phyloP scores from a whole-genome alignment of 163 green algal species.

The Scenedesmus sp. region DNA sequence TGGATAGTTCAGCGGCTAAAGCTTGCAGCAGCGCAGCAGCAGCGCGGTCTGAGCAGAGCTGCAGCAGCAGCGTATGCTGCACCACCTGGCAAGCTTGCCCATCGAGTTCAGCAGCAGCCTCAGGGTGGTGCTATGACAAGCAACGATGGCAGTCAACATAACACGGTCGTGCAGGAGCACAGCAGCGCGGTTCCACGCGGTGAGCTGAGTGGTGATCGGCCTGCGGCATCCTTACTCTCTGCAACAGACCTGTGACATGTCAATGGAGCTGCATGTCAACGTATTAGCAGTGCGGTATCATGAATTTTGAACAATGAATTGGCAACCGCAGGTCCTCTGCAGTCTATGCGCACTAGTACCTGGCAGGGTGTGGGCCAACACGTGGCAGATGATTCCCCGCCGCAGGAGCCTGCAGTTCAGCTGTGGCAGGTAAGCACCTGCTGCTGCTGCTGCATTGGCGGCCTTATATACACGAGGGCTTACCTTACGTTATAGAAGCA shows the following conservation, averaged over 20 bases:
- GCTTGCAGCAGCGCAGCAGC: constrained; percentile 15
- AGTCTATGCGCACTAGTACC: background rate
- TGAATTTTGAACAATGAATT: background rate
- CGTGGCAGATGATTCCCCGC: background rate
- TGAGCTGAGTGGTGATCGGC: background rate
- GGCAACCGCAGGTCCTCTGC: background rate
- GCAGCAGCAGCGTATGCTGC: background rate
- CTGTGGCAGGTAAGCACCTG: background rate
- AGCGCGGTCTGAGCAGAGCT: background rate
- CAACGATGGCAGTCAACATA: background rate
- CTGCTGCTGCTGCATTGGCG: background rate
- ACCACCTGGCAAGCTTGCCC: background rate
- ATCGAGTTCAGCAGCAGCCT: background rate
- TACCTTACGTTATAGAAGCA: background rate
- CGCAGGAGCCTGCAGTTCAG: background rate
- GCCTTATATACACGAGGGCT: background rate
- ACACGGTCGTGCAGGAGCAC: background rate
- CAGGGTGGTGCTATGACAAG: background rate
- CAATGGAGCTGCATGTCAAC: too few species aligned
- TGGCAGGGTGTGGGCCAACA: background rate
- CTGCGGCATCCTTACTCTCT: background rate
- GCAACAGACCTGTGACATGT: background rate
- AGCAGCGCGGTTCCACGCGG: background rate
- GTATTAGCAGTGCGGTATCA: background rate
- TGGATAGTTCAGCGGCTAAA: constrained; percentile 29